Evolutionary conservation across 768 basidiomycete genomes (phyloP), one percentile per base, ranked within the genome.

Genomic region (Tephrocybe rancida): DNA sequence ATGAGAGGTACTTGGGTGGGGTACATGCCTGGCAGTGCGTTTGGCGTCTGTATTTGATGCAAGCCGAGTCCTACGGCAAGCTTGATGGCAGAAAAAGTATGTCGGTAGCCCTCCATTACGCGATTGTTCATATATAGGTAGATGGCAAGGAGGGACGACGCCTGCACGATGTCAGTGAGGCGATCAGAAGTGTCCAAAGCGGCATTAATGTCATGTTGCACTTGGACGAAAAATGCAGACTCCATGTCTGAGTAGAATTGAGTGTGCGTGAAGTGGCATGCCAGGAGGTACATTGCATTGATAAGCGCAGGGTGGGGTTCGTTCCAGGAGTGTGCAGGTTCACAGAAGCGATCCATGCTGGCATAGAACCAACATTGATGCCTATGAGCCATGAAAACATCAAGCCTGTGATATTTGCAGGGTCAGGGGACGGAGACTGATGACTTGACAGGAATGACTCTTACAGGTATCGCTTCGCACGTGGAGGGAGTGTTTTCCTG

Each of bases 221-320:
- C 73, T 49, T 78, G 73, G 27, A 74, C 70, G 55, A 83, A 74
- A 57, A 85, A 80, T 30, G 71, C 67, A 8, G 73, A 64, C 60
- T 85, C 80, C 32, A 83, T 65, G 10, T 70, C 73, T 30, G 72
- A 63, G 59, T 73, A 72, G 27, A 64, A 57, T 26, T 76, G 70
- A 4, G 69, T 73, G 16, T 71, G 72, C 32, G 81, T 70, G 61
- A 84, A 84, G 59, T 83, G 77, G 59, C 80, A 82, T 3, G 77
- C 83, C 46, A 86, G 70, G 47, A 86, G 78, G 63, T 78, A 84
- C 26, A 86, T 79, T n/a, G 84, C 79, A 60, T 82, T 82, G 59
- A 81, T 70, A 29, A 87, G 76, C 2, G 84, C 80, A 0, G 85
- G 80, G 61, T 86, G 84, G 1, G 81, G 78, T 52, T 70, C 67